Conservation (phyloP, 306 rosid species). For the Cyclanthera cordifolia region DNA sequence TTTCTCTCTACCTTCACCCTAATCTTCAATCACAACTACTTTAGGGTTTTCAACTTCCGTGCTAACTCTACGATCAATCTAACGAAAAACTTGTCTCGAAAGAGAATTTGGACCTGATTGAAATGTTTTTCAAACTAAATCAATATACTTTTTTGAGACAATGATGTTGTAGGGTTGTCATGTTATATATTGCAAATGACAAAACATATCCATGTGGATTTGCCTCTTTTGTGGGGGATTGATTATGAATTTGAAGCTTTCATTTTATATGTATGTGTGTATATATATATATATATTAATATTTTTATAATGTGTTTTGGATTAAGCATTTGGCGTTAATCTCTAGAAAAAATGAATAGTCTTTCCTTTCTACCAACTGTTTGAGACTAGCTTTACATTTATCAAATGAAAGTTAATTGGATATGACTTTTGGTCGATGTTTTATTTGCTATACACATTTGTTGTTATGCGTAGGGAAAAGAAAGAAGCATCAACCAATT, state of each 20-base stretch:
- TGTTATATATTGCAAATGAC: neutral
- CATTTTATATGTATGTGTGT: no score
- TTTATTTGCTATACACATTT: neutral
- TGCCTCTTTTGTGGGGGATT: neutral
- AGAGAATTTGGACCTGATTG: neutral
- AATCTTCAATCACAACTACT: neutral
- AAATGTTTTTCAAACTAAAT: neutral
- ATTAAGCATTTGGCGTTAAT: neutral
- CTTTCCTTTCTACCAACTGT: neutral
- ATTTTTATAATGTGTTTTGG: neutral
- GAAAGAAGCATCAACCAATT: neutral
- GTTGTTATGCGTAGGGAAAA: neutral
- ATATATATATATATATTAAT: no score
- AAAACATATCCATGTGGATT: constrained; percentile 7
- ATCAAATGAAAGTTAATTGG: neutral
- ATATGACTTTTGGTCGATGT: neutral
- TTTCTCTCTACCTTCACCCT: neutral
- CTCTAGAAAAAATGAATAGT: neutral
- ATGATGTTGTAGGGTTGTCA: constrained; percentile 1
- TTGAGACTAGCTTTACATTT: neutral
- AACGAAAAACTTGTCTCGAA: neutral
- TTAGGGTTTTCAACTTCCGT: neutral
- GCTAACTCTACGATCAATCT: neutral
- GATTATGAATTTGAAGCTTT: neutral
- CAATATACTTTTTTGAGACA: neutral